Evolutionary conservation across 495 filamentous ascomycete genomes (phyloP), one percentile per base, ranked within the genome.

Genomic region (Penicillium bialowiezense): DNA sequence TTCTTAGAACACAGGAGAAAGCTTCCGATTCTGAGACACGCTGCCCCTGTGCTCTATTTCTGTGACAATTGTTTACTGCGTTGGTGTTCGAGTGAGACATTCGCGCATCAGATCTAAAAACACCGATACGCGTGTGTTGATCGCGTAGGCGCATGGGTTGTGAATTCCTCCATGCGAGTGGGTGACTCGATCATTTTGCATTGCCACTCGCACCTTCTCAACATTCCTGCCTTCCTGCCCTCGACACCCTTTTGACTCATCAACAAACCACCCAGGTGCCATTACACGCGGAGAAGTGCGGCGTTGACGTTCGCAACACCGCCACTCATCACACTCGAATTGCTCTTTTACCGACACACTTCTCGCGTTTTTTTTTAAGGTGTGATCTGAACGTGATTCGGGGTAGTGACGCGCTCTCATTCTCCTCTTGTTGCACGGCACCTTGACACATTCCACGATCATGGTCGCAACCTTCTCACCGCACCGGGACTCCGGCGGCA

Each of bases 401-500:
- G 26, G 36, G 31, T 32, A 23, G 26, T 26, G 24, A 51, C 48
- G 15, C 41, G 23, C 41, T 43, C 52, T 54, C 46, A 55, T 62
- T 61, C 49, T 59, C 36, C 33, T 47, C 41, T 53, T 52, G 41
- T 54, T 56, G 45, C 40, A 42, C 51, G 32, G 43, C 44, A 51
- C 39, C 13, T 45, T 41, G 35, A 58, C 59, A 55, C 58, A 62
- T 62, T 59, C 55, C 49, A 41, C 41, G 41, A 64, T 58, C 51
- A 79, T 80, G 76, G 76, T 78, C 51, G 74, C 70, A 39, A 76
- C 76, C 36, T 77, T 73, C 56, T 78, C 77, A 54, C 73, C 77
- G 42, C 76, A 78, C 59, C 71, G 75, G 51, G 77, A 80, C 67
- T 83, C 85, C 49, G 87, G 89, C 55, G 86, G 87, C 50, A 90